phyloP scores from a whole-genome alignment of 768 basidiomycete species.

The Pholiota conissans region DNA sequence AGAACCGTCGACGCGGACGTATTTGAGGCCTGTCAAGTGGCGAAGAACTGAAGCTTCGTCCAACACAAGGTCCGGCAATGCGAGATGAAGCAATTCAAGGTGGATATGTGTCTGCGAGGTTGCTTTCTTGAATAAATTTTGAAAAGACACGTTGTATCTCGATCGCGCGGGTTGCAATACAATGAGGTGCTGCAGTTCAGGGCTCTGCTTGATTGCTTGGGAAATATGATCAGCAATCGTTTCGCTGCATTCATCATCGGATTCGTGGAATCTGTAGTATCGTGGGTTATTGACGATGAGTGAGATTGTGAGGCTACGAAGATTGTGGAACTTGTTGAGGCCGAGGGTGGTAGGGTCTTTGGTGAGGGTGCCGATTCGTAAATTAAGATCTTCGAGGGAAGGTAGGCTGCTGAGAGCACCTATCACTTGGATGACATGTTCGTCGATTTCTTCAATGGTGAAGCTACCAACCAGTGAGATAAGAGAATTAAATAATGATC shows the following conservation, averaged over 20 bases:
- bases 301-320: background rate
- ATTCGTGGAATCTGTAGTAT: background rate
- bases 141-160: background rate
- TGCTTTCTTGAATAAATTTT: background rate
- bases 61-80: background rate
- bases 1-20: background rate
- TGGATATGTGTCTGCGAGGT: background rate
- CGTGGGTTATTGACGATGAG: background rate
- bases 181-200: background rate
- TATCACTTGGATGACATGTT: background rate
- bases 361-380: background rate
- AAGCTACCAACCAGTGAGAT: background rate
- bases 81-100: background rate
- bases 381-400: background rate
- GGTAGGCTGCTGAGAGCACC: background rate
- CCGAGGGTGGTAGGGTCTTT: background rate
- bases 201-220: background rate
- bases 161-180: background rate
- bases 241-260: background rate
- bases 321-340: background rate
- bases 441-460: background rate
- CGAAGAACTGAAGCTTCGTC: background rate
- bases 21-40: background rate
- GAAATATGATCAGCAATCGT: background rate
- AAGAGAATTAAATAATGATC: background rate